phyloP scores from a whole-genome alignment of 176 grass and related monocot genomes.

The Bonia amplexicaulis region DNA sequence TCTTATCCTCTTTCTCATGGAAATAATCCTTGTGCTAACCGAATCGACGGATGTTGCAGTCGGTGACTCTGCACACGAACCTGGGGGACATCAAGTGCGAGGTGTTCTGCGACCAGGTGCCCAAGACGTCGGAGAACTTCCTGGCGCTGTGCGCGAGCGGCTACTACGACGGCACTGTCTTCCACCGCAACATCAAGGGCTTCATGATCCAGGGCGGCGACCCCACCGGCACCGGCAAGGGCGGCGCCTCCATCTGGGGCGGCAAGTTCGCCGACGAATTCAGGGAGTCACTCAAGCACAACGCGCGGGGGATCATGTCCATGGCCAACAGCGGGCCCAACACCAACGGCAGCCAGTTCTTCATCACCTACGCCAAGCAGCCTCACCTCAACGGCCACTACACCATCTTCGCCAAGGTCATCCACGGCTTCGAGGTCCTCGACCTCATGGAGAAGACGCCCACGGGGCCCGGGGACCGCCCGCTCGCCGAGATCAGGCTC shows the following conservation, averaged over 20 bases:
- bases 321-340: slow-evolving; percentile 94
- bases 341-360: slow-evolving; percentile 98
- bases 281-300: slow-evolving; percentile 88
- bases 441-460: slow-evolving; percentile 98
- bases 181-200: slow-evolving; percentile 97
- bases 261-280: slow-evolving; percentile 93
- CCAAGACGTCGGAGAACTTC: slow-evolving; percentile 86
- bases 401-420: slow-evolving; percentile 97
- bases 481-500: slow-evolving; percentile 89
- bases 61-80: slow-evolving; percentile 95
- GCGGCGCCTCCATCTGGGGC: slow-evolving; percentile 81
- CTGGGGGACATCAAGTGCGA: slow-evolving; percentile 99
- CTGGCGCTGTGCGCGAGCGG: slow-evolving; percentile 83
- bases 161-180: slow-evolving; percentile 92
- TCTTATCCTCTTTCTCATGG: background rate
- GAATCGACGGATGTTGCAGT: slow-evolving; percentile 38
- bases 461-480: slow-evolving; percentile 71
- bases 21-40: background rate
- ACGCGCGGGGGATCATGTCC: slow-evolving; percentile 67
- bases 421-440: slow-evolving; percentile 94
- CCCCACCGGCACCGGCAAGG: slow-evolving; percentile 86
- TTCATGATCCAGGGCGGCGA: slow-evolving; percentile 99
- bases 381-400: slow-evolving; percentile 95
- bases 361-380: slow-evolving; percentile 89
- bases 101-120: slow-evolving; percentile 85